phyloP scores from a whole-genome alignment of 345 rosid genomes.

The Eucalyptus marginata region DNA sequence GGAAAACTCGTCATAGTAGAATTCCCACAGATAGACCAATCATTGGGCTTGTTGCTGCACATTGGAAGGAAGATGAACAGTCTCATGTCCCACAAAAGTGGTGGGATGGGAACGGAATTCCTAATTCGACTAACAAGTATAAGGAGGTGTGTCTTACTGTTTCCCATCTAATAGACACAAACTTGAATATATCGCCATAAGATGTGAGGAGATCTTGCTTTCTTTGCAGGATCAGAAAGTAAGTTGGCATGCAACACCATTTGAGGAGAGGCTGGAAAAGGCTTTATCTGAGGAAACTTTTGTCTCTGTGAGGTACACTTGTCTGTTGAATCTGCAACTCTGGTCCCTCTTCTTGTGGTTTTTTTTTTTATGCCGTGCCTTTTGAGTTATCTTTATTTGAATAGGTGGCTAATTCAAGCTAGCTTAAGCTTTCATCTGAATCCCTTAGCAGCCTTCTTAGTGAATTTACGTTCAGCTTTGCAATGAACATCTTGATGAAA shows the following conservation, averaged over 20 bases:
- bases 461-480: not conserved
- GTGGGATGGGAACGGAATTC: slow-evolving; percentile 99
- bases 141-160: slow-evolving; percentile 50
- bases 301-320: slow-evolving; percentile 31
- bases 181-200: not conserved
- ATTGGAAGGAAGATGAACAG: slow-evolving; percentile 63
- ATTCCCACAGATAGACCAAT: slow-evolving; percentile 73
- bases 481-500: not conserved
- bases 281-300: slow-evolving; percentile 64
- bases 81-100: slow-evolving; percentile 51
- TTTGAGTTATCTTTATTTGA: no score
- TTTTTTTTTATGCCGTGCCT: not conserved
- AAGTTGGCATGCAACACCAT: slow-evolving; percentile 98
- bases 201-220: not conserved
- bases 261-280: slow-evolving; percentile 94
- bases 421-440: not conserved
- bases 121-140: slow-evolving; percentile 93
- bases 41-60: slow-evolving; percentile 86
- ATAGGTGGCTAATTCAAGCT: not conserved
- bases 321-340: not conserved
- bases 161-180: not conserved
- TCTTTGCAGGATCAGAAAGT: slow-evolving; percentile 87
- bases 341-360: not conserved
- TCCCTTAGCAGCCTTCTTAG: not conserved
- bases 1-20: slow-evolving; percentile 14